Percentiles rank a stretch among this genome's conserved stretches.
Evolutionary conservation across 2,329 filamentous ascomycete species (phyloP).

Genomic region (Hypoxylon sp.): DNA sequence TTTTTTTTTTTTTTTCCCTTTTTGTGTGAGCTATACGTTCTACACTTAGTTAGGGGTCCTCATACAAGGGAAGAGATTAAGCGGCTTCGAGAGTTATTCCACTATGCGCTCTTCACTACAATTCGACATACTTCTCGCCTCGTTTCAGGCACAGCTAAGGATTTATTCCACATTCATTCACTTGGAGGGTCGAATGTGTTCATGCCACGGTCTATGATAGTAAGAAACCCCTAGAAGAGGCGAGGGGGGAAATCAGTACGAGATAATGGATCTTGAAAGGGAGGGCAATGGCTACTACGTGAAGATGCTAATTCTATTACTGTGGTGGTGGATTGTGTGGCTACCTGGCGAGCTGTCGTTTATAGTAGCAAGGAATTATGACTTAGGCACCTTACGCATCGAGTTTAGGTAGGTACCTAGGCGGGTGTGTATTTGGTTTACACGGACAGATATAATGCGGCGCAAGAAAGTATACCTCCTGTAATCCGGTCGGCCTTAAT

Average conservation of each 20-base stretch:
- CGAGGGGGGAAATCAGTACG: not conserved
- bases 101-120: not conserved
- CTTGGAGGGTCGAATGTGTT: not conserved
- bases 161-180: not conserved
- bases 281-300: not conserved
- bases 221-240: not conserved
- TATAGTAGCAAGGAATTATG: not conserved
- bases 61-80: not conserved
- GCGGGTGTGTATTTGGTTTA: not conserved
- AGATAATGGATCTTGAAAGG: not conserved
- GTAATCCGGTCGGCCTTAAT: not conserved
- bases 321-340: not conserved
- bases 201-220: not conserved
- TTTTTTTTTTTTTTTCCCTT: too few relatives aligned
- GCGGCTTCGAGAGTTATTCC: not conserved
- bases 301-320: not conserved
- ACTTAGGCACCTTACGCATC: too few relatives aligned
- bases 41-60: not conserved
- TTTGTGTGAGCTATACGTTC: not conserved
- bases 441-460: not conserved
- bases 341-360: not conserved
- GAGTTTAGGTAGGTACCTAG: not conserved
- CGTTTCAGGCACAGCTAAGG: not conserved
- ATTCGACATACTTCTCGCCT: not conserved
- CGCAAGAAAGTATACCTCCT: not conserved